Evolutionary conservation across 129 eudicot genomes (phyloP), one percentile per base, ranked within the genome.

Genomic region (Lactuca saligna): DNA sequence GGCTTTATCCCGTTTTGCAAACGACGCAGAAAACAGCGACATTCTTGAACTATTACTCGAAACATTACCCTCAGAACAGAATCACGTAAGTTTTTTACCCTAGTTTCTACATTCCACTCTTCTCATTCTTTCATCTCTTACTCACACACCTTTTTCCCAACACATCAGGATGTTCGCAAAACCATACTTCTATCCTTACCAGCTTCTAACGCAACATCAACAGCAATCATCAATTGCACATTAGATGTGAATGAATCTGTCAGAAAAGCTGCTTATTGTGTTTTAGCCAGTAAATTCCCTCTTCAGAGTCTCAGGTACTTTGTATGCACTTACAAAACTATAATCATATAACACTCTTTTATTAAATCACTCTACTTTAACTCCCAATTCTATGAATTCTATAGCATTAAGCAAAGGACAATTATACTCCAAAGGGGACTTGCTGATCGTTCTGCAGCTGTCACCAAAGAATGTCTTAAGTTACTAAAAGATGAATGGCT

Each of bases 401-500:
- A 34, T 64, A 94, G 99, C 77, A 94, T 94, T 79, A 94, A 94
- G 82, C 86, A 81, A 64, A 82, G 99, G 80, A 84, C 96, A 44
- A 55, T 72, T 61, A 82, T 90, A 69, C 94, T 94, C 12, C 90
- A 84, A 80, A 85, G 99, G 77, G 99, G 99, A 68, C 94, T 94
- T 50, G 83, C 86, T 65, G 99, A 94, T 79, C 93, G 99, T 34
- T 89, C 97, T 12, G 39, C 81, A 17, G 79, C 89, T 64, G 96
- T 94, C 17, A 76, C 82, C 65, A 86, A 85, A 71, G 97, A 94
- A 77, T 94, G 99, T 46, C 75, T 89, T 59, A 87, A 78, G 63
- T 54, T 94, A 72, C 60, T 94, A 87, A 89, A 87, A 77, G 96
- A 94, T 62, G 96, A 89, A 51, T 94, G 99, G 99, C 95, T 94